These are phyloP conservation scores for Xylariaceae sp. DNA, from an alignment of 2,329 filamentous ascomycete species.

Conservation along the genomic window DNA sequence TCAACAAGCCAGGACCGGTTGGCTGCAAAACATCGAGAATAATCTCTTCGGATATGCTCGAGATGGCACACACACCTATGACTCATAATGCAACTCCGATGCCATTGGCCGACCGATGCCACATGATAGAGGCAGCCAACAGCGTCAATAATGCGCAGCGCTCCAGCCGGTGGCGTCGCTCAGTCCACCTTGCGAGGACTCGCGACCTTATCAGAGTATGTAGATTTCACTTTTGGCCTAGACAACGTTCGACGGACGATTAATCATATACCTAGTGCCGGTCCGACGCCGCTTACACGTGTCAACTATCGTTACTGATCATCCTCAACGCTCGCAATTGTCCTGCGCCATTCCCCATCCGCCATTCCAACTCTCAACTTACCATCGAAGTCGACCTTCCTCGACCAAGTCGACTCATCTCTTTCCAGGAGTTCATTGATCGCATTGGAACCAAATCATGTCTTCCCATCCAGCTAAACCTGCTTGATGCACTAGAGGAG, in stretches of 20 bases:
- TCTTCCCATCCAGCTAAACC: constrained; percentile 1
- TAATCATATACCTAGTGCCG: constrained; percentile 6
- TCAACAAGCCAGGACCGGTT: too few species aligned
- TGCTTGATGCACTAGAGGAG: constrained; percentile 8
- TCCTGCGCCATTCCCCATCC: constrained; percentile 7
- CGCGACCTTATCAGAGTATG: too few species aligned
- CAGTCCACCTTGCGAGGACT: too few species aligned
- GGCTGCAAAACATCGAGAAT: too few species aligned
- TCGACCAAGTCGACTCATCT: neutral
- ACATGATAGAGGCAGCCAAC: too few species aligned
- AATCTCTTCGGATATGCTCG: too few species aligned
- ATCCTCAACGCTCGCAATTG: constrained; percentile 9
- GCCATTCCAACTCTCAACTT: constrained; percentile 8
- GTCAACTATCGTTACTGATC: constrained; percentile 9
- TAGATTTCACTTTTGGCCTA: too few species aligned
- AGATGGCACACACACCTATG: too few species aligned
- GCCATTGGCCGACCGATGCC: too few species aligned
- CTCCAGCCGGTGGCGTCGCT: neutral
- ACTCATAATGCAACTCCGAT: too few species aligned
- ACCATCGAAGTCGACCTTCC: constrained; percentile 9
- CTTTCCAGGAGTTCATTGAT: constrained; percentile 4
- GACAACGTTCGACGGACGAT: too few species aligned
- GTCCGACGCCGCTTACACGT: constrained; percentile 7
- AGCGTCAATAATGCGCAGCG: too few species aligned
- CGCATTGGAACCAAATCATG: constrained; percentile 1